Evolutionary conservation across 352 stramenopile species (phyloP).

Genomic region (Globisporangium solare): DNA sequence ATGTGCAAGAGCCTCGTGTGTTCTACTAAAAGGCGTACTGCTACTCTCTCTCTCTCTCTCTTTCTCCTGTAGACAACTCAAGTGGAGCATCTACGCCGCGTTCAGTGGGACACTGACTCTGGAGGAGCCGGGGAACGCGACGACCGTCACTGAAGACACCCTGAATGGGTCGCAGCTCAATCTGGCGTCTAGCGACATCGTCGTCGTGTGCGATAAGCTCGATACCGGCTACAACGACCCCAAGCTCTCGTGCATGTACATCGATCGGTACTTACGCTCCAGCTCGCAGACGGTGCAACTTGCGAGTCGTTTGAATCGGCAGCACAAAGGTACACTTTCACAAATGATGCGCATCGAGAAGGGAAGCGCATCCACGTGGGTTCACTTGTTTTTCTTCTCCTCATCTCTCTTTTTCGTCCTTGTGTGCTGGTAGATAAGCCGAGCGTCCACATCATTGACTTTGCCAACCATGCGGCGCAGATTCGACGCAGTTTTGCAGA

Average conservation of each 20-base stretch:
- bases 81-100: conserved; percentile 65
- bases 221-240: conserved; percentile 85
- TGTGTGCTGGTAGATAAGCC: conserved; percentile 27
- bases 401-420: neutral
- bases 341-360: neutral
- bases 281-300: conserved; percentile 73
- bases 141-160: conserved; percentile 51
- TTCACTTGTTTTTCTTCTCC: too few species aligned
- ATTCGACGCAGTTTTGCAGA: conserved; percentile 49
- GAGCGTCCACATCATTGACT: conserved; percentile 53
- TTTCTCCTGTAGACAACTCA: conserved; percentile 23
- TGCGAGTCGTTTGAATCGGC: conserved; percentile 75
- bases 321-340: conserved; percentile 26
- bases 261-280: conserved; percentile 70
- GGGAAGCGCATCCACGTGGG: too few species aligned
- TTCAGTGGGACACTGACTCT: conserved; percentile 52
- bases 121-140: conserved; percentile 8
- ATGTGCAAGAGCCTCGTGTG: neutral
- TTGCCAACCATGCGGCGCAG: conserved; percentile 67
- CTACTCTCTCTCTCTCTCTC: too few species aligned
- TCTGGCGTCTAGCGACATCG: conserved; percentile 55
- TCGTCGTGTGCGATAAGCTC: conserved; percentile 86
- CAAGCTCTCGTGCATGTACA: conserved; percentile 69
- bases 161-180: conserved; percentile 52
- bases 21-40: neutral